These are phyloP conservation scores for Aspergillus brunneoviolaceus DNA, from an alignment of 2,329 filamentous ascomycete species.

Conservation along the genomic window DNA sequence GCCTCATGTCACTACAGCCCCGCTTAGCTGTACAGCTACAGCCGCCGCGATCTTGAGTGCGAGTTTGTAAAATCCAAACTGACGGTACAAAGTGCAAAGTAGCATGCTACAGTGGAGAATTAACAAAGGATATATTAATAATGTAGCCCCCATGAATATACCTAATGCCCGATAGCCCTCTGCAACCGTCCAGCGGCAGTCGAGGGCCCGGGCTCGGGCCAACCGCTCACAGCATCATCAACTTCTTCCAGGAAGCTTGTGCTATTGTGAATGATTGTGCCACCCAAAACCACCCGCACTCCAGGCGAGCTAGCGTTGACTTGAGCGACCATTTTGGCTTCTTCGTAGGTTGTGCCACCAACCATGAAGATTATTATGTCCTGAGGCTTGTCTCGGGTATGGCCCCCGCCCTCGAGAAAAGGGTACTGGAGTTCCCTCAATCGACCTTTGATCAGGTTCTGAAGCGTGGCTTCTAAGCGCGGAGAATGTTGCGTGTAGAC, in stretches of 20 bases:
- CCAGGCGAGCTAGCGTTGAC: constrained; percentile 90
- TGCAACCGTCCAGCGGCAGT: constrained; percentile 63
- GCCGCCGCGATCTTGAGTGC: not conserved
- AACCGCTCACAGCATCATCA: constrained; percentile 79
- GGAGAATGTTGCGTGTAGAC: constrained; percentile 98
- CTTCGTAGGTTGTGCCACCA: constrained; percentile 91
- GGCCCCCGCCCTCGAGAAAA: constrained; percentile 83
- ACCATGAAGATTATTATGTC: constrained; percentile 95
- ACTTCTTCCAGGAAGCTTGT: constrained; percentile 86
- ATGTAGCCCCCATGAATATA: not conserved
- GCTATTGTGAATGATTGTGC: constrained; percentile 85
- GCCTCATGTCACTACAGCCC: no score
- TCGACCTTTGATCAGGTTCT: constrained; percentile 89
- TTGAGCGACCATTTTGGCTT: constrained; percentile 92
- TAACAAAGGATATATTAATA: not conserved
- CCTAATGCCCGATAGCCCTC: constrained; percentile 58
- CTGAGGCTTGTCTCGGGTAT: constrained; percentile 91
- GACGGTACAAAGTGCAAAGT: not conserved
- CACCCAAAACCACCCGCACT: constrained; percentile 82
- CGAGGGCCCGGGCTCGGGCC: constrained; percentile 69
- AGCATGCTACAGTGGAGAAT: constrained; percentile 22
- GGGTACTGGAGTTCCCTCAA: constrained; percentile 86
- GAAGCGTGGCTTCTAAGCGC: constrained; percentile 78
- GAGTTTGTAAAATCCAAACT: not conserved
- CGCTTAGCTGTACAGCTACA: constrained; percentile 7